A percentile compares a stretch with the other conserved stretches of the same genome.
phyloP scores from a whole-genome alignment of 2,329 filamentous ascomycete species.

The Geosmithia flava region DNA sequence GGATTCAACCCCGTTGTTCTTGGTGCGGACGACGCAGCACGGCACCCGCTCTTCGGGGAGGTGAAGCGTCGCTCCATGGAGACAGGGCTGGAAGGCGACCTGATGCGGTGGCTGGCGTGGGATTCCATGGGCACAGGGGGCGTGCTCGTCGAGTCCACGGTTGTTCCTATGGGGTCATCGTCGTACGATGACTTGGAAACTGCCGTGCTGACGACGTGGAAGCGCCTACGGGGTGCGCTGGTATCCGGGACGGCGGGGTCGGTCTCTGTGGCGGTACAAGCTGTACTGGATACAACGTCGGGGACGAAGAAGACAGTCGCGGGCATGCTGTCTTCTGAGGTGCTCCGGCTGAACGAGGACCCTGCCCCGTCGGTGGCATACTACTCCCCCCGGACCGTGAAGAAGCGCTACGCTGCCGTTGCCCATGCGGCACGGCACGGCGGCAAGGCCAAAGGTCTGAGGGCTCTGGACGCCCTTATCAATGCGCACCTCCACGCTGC shows the following conservation, averaged over 20 bases:
- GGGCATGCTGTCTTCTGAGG: slow-evolving; percentile 43
- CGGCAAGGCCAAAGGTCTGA: slow-evolving; percentile 44
- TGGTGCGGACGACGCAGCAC: slow-evolving; percentile 66
- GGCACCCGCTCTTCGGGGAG: slow-evolving; percentile 65
- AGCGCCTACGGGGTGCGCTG: slow-evolving; percentile 57
- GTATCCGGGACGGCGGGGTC: slow-evolving; percentile 57
- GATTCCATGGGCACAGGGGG: slow-evolving; percentile 71
- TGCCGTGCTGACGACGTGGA: slow-evolving; percentile 61
- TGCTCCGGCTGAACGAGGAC: slow-evolving; percentile 19
- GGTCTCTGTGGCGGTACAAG: slow-evolving; percentile 50
- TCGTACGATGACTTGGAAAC: slow-evolving; percentile 48
- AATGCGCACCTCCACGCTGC: slow-evolving; percentile 74
- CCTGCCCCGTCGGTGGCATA: slow-evolving; percentile 52
- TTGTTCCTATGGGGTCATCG: slow-evolving; percentile 65
- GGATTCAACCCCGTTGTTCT: slow-evolving; percentile 81
- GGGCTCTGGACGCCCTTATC: slow-evolving; percentile 60
- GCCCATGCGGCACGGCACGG: slow-evolving; percentile 29
- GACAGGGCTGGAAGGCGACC: slow-evolving; percentile 50
- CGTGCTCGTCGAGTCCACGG: slow-evolving; percentile 64
- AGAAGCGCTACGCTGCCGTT: slow-evolving; percentile 47
- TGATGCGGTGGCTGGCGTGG: slow-evolving; percentile 88
- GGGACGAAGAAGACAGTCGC: slow-evolving; percentile 51
- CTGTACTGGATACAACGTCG: slow-evolving; percentile 43
- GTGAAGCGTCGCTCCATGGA: slow-evolving; percentile 53
- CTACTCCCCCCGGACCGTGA: slow-evolving; percentile 54